phyloP scores from a whole-genome alignment of 2,329 filamentous ascomycete genomes.

The Clonostachys rhizophaga region DNA sequence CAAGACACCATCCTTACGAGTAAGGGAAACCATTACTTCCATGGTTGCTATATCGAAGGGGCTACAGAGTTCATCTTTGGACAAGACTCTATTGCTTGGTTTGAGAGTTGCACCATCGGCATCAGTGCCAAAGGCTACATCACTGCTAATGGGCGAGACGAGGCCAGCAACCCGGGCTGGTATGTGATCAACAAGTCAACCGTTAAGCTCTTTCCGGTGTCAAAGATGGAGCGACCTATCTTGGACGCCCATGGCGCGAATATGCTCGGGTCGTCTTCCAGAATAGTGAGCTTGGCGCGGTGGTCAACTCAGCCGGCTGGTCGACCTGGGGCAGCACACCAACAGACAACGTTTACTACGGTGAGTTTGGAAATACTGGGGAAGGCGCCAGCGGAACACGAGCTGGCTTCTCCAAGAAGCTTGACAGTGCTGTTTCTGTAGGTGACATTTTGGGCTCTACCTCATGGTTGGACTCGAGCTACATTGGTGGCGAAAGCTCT shows the following conservation, averaged over 20 bases:
- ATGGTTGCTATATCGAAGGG: constrained; percentile 34
- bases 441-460: constrained; percentile 12
- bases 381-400: constrained; percentile 46
- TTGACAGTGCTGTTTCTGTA: constrained; percentile 25
- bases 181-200: constrained; percentile 41
- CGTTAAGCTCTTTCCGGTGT: constrained; percentile 32
- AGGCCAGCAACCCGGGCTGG: constrained; percentile 25
- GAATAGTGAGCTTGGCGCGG: constrained; percentile 40
- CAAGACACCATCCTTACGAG: constrained; percentile 46
- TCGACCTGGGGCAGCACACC: constrained; percentile 43
- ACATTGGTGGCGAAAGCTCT: constrained; percentile 1
- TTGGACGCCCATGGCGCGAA: constrained; percentile 41
- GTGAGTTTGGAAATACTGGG: constrained; percentile 56
- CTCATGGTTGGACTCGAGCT: constrained; percentile 2
- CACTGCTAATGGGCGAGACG: constrained; percentile 34
- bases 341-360: constrained; percentile 48
- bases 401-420: constrained; percentile 33
- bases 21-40: constrained; percentile 40
- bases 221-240: constrained; percentile 31
- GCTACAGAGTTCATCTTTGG: constrained; percentile 48
- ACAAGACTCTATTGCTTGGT: constrained; percentile 34
- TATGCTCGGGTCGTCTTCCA: constrained; percentile 44
- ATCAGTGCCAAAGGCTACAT: background rate
- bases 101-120: constrained; percentile 19
- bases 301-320: constrained; percentile 59